phyloP scores from a whole-genome alignment of 495 filamentous ascomycete genomes.

The Penicillium herquei region DNA sequence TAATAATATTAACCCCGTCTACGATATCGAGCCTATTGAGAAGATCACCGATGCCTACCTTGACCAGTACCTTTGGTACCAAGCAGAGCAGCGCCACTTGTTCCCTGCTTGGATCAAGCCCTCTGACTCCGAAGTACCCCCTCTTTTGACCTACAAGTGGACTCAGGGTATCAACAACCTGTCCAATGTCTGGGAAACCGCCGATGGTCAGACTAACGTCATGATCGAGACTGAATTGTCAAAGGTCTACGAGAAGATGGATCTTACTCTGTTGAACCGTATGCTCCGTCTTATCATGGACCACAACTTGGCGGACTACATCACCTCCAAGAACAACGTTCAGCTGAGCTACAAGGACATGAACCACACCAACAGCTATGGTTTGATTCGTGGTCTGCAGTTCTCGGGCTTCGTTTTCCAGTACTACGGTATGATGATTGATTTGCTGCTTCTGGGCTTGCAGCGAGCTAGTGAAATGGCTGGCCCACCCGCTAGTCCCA shows the following conservation, averaged over 20 bases:
- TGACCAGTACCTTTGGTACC: slow-evolving; percentile 99
- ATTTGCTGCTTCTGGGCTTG: slow-evolving; percentile 87
- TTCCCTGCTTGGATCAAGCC: slow-evolving; percentile 99
- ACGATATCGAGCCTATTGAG: slow-evolving; percentile 98
- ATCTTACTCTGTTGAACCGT: slow-evolving; percentile 92
- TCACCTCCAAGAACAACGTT: slow-evolving; percentile 99
- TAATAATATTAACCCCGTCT: slow-evolving; percentile 97
- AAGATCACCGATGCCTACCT: slow-evolving; percentile 99
- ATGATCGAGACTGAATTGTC: slow-evolving; percentile 98
- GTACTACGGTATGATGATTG: slow-evolving; percentile 95
- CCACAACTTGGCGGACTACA: slow-evolving; percentile 98
- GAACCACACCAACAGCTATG: slow-evolving; percentile 99
- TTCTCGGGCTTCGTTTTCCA: slow-evolving; percentile 99
- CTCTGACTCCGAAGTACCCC: slow-evolving; percentile 98
- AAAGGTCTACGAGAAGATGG: slow-evolving; percentile 99
- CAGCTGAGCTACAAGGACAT: slow-evolving; percentile 99
- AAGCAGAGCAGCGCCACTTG: slow-evolving; percentile 95
- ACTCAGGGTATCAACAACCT: slow-evolving; percentile 99
- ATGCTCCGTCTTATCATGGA: slow-evolving; percentile 97
- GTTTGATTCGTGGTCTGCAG: slow-evolving; percentile 94
- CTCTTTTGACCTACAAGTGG: slow-evolving; percentile 97
- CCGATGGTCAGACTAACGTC: slow-evolving; percentile 96
- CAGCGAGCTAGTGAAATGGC: slow-evolving; percentile 97
- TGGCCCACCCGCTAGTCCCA: slow-evolving; percentile 91
- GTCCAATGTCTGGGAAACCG: slow-evolving; percentile 93